phyloP scores from a whole-genome alignment of 2,329 filamentous ascomycete species.

The Grosmannia penicillata region DNA sequence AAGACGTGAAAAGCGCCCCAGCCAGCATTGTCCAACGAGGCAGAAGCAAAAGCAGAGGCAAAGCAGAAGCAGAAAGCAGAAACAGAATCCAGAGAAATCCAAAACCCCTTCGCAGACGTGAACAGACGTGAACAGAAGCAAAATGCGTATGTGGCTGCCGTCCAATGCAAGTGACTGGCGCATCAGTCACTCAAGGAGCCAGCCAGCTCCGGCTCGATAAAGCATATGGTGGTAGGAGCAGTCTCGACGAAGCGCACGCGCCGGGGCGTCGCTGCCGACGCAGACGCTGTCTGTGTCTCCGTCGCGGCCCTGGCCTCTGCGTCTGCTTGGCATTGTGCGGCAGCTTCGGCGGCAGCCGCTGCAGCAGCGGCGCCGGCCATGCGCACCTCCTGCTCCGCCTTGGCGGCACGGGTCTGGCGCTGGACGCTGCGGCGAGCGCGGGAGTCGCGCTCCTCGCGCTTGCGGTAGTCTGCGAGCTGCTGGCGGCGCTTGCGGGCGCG shows the following conservation, averaged over 20 bases:
- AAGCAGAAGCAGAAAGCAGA: too few species aligned
- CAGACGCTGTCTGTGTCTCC: neutral
- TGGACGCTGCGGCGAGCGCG: constrained; percentile 38
- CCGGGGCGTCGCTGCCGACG: neutral
- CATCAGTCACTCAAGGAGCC: constrained; percentile 1
- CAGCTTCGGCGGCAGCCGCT: neutral
- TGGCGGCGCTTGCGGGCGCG: constrained; percentile 40
- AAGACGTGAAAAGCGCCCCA: too few species aligned
- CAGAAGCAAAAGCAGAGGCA: too few species aligned
- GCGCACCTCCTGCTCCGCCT: neutral
- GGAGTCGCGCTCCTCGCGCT: constrained; percentile 45
- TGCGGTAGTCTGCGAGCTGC: constrained; percentile 48
- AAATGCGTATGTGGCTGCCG: too few species aligned
- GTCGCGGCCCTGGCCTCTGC: too few species aligned
- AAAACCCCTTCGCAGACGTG: too few species aligned
- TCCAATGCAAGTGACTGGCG: too few species aligned
- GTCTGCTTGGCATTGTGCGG: too few species aligned
- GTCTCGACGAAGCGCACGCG: constrained; percentile 9
- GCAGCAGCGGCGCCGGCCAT: neutral
- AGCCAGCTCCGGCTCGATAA: constrained; percentile 9
- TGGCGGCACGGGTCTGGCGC: constrained; percentile 19
- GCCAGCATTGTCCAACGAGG: too few species aligned
- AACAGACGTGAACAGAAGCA: too few species aligned
- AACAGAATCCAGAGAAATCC: too few species aligned
- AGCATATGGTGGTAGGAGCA: constrained; percentile 6